phyloP scores from a whole-genome alignment of 202 grass and related monocot genomes.

The Bolboschoenoplectus hybrid region DNA sequence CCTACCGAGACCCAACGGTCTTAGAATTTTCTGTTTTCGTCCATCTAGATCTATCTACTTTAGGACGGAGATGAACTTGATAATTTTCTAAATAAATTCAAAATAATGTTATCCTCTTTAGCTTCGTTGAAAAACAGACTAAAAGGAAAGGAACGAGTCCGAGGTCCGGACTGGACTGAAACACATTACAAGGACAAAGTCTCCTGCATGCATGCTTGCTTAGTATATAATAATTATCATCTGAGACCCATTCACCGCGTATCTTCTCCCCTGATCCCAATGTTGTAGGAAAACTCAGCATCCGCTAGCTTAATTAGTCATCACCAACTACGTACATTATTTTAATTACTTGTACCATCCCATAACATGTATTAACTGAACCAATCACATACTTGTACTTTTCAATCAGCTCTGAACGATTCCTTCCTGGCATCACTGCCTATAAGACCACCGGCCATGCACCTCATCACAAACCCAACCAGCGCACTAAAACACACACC shows the following conservation, averaged over 20 bases:
- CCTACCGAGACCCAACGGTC: no score
- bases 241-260: neutral
- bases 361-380: neutral
- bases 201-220: no score
- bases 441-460: neutral
- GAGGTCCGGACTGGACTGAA: neutral
- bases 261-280: neutral
- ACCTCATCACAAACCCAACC: slow-evolving; percentile 6
- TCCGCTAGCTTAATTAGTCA: neutral
- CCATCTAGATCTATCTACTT: no score
- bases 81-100: no score
- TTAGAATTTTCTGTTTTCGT: no score
- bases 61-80: no score
- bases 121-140: neutral
- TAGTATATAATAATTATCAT: neutral
- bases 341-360: neutral
- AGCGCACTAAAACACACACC: neutral
- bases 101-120: neutral
- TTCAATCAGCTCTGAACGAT: neutral
- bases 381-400: neutral
- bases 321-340: slow-evolving; percentile 3
- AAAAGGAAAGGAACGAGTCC: neutral
- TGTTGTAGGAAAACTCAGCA: neutral
- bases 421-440: neutral
- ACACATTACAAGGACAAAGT: neutral